These are phyloP conservation scores for Hamamelis virginiana DNA, from an alignment of 164 flowering plant species.

Conservation along the genomic window DNA sequence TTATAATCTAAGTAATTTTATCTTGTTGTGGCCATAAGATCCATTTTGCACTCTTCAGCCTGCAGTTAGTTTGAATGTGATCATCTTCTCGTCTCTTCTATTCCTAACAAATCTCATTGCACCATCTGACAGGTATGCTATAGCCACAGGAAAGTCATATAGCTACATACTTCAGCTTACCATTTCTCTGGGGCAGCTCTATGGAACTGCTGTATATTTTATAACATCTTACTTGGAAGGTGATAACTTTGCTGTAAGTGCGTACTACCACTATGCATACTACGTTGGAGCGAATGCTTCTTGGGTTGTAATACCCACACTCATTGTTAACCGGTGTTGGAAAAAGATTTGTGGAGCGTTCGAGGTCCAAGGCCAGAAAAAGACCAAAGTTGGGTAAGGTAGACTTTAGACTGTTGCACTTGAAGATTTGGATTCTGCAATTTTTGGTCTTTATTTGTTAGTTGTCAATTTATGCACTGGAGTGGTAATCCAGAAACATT, in stretches of 20 bases:
- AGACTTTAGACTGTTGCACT: neutral
- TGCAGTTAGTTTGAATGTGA: neutral
- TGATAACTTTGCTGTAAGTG: slow-evolving; percentile 67
- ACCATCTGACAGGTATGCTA: slow-evolving; percentile 67
- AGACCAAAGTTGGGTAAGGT: slow-evolving; percentile 52
- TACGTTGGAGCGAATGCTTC: slow-evolving; percentile 61
- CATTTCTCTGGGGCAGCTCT: slow-evolving; percentile 85
- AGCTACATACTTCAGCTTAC: slow-evolving; percentile 77
- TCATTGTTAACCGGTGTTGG: slow-evolving; percentile 72
- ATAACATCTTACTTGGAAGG: slow-evolving; percentile 75
- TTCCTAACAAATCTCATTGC: neutral
- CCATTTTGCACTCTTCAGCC: neutral
- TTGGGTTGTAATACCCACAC: slow-evolving; percentile 77
- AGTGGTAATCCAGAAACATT: too few species aligned
- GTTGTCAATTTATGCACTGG: too few species aligned
- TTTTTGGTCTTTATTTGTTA: too few species aligned
- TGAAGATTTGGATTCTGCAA: neutral
- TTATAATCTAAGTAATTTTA: neutral
- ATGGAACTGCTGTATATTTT: slow-evolving; percentile 69
- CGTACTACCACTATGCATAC: slow-evolving; percentile 66
- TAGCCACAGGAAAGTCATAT: slow-evolving; percentile 63
- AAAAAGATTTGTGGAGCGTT: slow-evolving; percentile 64
- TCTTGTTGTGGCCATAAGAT: neutral
- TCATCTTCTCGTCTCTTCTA: neutral
- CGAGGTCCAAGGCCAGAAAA: slow-evolving; percentile 42